These are phyloP conservation scores for Oryza glaberrima DNA, from an alignment of 176 grass and related monocot species.

Conservation along the genomic window DNA sequence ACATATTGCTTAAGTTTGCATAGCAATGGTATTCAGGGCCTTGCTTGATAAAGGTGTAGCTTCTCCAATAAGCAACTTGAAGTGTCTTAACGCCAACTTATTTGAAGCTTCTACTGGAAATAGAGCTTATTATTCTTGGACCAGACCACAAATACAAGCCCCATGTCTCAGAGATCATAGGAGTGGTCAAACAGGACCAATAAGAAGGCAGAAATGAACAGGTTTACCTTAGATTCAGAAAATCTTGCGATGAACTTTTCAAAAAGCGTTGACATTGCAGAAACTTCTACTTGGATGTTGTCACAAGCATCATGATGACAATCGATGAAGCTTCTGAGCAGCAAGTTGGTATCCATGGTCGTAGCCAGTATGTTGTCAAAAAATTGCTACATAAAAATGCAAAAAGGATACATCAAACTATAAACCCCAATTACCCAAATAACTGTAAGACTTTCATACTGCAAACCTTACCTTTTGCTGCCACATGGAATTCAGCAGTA, in stretches of 20 bases:
- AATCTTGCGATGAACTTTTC: constrained; percentile 63
- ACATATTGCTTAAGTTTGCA: constrained; percentile 10
- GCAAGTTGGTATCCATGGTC: constrained; percentile 63
- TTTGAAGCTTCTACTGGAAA: constrained; percentile 15
- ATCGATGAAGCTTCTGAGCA: constrained; percentile 67
- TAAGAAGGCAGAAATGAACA: constrained; percentile 18
- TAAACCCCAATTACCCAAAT: neutral
- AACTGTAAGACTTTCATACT: neutral
- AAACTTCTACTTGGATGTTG: constrained; percentile 52
- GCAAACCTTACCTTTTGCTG: constrained; percentile 76
- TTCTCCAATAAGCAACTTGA: neutral
- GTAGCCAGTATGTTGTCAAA: constrained; percentile 77
- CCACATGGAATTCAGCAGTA: constrained; percentile 72
- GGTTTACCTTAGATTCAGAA: constrained; percentile 78
- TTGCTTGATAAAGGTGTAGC: neutral
- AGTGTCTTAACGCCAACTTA: neutral
- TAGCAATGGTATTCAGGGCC: neutral
- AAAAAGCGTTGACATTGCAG: constrained; percentile 54
- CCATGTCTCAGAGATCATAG: constrained; percentile 11
- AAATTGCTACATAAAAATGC: constrained; percentile 46
- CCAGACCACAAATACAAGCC: neutral
- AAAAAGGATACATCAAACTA: constrained; percentile 3
- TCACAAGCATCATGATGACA: constrained; percentile 67
- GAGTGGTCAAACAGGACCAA: neutral
- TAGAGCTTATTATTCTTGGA: constrained; percentile 7